Percentiles rank a stretch among this genome's conserved stretches.
phyloP scores from a whole-genome alignment of 768 basidiomycete species.

The Lyophyllum shimeji region DNA sequence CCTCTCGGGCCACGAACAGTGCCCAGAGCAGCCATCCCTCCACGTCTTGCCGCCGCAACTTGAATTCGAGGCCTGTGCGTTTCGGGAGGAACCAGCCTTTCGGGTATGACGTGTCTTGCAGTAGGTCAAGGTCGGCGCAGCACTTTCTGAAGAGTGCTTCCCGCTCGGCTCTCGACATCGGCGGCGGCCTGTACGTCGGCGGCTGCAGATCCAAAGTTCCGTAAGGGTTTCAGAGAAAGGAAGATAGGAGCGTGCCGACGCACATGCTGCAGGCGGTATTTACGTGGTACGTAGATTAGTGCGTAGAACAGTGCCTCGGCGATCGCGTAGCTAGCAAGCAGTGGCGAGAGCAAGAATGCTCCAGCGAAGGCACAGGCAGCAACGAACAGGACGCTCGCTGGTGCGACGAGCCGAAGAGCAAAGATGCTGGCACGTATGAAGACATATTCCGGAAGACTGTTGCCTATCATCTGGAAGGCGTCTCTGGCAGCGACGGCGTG shows the following conservation, averaged over 20 bases:
- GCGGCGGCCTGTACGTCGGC: constrained; percentile 32
- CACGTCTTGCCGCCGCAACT: constrained; percentile 2
- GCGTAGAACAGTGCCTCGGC: constrained; percentile 51
- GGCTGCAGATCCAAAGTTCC: constrained; percentile 23
- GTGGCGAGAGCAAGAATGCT: constrained; percentile 26
- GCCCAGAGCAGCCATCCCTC: constrained; percentile 1
- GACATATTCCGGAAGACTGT: constrained; percentile 48
- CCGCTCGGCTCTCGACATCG: constrained; percentile 40
- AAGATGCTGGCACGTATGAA: constrained; percentile 49
- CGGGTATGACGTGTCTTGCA: constrained; percentile 30
- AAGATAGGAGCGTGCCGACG: constrained; percentile 8
- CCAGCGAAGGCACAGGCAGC: constrained; percentile 23
- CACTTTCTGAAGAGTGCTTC: constrained; percentile 51
- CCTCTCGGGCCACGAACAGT: not conserved
- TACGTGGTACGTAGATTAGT: constrained; percentile 48
- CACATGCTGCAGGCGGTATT: constrained; percentile 48
- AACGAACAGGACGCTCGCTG: constrained; percentile 43
- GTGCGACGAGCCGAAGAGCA: constrained; percentile 47
- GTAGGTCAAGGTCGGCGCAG: constrained; percentile 21
- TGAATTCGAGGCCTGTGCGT: constrained; percentile 19
- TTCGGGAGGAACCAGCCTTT: constrained; percentile 54
- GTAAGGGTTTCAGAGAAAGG: not conserved
- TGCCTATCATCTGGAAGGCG: constrained; percentile 41
- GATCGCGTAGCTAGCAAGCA: constrained; percentile 32
- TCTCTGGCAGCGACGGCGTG: no score